These are phyloP conservation scores for Coemansia sp. DNA, from an alignment of 371 early-diverging fungal species.

Conservation along the genomic window DNA sequence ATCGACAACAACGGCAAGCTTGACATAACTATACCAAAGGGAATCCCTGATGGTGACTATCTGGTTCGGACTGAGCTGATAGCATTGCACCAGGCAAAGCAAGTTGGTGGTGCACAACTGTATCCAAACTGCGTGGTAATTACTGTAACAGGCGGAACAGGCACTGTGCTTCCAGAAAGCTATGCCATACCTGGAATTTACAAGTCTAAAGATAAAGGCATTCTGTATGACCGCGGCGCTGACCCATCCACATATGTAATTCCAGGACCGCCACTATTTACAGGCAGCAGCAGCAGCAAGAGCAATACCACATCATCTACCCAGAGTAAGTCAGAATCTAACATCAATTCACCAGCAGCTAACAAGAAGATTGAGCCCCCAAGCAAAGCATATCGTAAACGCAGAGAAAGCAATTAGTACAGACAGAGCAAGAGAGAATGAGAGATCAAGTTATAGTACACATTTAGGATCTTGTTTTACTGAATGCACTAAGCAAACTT, in stretches of 20 bases:
- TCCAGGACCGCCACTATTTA: conserved; percentile 11
- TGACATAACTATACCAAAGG: conserved; percentile 15
- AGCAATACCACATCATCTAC: not conserved
- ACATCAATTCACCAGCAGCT: not conserved
- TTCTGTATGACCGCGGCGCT: conserved; percentile 10
- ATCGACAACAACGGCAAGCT: conserved; percentile 20
- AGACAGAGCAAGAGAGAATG: not conserved
- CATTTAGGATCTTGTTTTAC: no score
- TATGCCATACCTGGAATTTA: conserved; percentile 20
- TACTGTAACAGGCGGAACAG: not conserved
- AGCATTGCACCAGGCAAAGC: conserved; percentile 23
- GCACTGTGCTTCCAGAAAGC: not conserved
- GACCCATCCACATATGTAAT: conserved; percentile 11
- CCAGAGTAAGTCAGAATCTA: not conserved
- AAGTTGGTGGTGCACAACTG: conserved; percentile 12
- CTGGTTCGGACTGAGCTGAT: conserved; percentile 24
- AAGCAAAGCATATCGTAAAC: not conserved
- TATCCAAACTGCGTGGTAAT: conserved; percentile 21
- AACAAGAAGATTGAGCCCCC: not conserved
- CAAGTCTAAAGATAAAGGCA: conserved; percentile 14
- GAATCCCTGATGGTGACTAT: conserved; percentile 19
- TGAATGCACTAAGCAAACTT: no score
- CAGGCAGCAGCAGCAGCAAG: not conserved
- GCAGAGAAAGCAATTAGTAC: not conserved
- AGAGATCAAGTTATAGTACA: no score